Conservation (phyloP, 169 alveolate species). For the Eimeria falciformis region DNA sequence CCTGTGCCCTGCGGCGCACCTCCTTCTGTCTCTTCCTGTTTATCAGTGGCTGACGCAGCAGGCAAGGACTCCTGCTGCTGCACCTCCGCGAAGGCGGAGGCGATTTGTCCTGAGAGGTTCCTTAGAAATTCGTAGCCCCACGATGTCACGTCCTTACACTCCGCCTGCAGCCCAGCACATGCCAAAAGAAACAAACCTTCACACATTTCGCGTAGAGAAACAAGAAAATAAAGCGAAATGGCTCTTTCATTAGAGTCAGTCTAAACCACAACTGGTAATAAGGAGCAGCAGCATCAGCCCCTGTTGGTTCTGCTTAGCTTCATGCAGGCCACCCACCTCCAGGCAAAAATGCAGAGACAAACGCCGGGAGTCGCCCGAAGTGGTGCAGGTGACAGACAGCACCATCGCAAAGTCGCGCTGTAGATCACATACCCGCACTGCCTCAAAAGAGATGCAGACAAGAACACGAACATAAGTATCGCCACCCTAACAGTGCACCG, state of each 20-base stretch:
- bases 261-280: no score
- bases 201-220: no score
- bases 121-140: conserved; percentile 74
- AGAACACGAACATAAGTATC: no score
- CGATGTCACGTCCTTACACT: conserved; percentile 63
- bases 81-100: conserved; percentile 74
- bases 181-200: not conserved
- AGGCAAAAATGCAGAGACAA: conserved; percentile 74
- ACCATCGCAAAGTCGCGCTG: conserved; percentile 78
- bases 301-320: not conserved
- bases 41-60: conserved; percentile 28
- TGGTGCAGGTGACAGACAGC: conserved; percentile 74
- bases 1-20: conserved; percentile 12
- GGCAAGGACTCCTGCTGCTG: conserved; percentile 61
- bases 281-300: not conserved
- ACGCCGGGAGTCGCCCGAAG: conserved; percentile 74
- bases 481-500: no score
- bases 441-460: no score
- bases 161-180: conserved; percentile 55
- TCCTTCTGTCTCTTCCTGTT: conserved; percentile 27
- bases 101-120: conserved; percentile 73
- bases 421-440: not conserved
- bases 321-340: conserved; percentile 54
- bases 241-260: no score
- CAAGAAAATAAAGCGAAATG: no score